phyloP scores from a whole-genome alignment of 2,329 filamentous ascomycete genomes.

The Fusarium hainanense region DNA sequence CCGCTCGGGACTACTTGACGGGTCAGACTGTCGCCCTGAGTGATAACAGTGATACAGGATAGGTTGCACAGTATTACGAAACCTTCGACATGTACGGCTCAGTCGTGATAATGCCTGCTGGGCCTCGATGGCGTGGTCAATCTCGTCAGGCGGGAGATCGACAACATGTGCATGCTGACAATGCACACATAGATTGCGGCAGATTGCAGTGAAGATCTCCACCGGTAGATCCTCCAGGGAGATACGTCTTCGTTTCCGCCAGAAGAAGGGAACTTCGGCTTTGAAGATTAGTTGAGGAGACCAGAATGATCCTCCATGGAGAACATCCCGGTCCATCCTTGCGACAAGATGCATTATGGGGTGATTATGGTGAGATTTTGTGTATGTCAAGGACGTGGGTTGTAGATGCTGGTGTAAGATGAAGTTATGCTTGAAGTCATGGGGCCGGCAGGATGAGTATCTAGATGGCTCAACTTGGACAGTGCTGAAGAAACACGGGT shows the following conservation, averaged over 20 bases:
- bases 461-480: conserved; percentile 6
- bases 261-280: conserved; percentile 17
- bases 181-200: conserved; percentile 43
- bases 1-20: conserved; percentile 21
- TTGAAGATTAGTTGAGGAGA: conserved; percentile 25
- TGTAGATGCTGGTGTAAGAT: not conserved
- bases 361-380: conserved; percentile 6
- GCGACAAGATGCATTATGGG: conserved; percentile 41
- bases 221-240: conserved; percentile 41
- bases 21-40: conserved; percentile 36
- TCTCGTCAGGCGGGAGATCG: conserved; percentile 41
- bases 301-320: conserved; percentile 33
- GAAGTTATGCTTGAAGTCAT: not conserved
- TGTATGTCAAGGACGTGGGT: conserved; percentile 17
- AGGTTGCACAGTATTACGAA: conserved; percentile 39
- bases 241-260: conserved; percentile 22
- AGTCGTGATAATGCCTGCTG: conserved; percentile 45
- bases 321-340: conserved; percentile 40
- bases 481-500: not conserved
- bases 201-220: conserved; percentile 45
- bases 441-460: not conserved
- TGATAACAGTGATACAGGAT: conserved; percentile 45
- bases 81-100: conserved; percentile 43
- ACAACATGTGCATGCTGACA: conserved; percentile 43
- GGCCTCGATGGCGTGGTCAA: conserved; percentile 37